Percentiles rank a stretch among this genome's conserved stretches.
Evolutionary conservation across 768 basidiomycete species (phyloP).

Genomic region (Kockovaella imperatae): DNA sequence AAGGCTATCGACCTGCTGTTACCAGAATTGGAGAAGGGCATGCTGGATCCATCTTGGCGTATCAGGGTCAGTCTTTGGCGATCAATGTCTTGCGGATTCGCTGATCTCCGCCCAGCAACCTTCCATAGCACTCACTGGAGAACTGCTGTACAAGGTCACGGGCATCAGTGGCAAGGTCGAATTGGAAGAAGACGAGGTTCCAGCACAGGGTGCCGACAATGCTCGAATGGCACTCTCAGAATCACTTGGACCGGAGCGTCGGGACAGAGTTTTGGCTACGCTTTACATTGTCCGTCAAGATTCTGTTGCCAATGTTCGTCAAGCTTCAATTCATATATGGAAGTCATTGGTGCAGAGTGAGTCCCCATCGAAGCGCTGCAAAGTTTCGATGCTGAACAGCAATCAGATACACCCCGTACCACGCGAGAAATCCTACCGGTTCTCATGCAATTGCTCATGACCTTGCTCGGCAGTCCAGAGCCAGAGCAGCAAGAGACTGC

Average conservation of each 20-base stretch:
- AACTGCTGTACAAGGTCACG: constrained; percentile 90
- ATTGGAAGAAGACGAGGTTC: constrained; percentile 57
- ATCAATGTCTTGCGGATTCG: neutral
- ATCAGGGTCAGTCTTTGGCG: constrained; percentile 61
- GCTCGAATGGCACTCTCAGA: constrained; percentile 81
- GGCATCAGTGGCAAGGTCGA: constrained; percentile 86
- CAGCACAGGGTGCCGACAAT: constrained; percentile 61
- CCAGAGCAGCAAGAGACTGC: constrained; percentile 91
- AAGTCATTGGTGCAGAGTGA: constrained; percentile 90
- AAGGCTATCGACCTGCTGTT: constrained; percentile 88
- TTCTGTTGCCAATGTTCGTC: constrained; percentile 76
- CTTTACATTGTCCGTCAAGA: constrained; percentile 92
- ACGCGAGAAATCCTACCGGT: constrained; percentile 79
- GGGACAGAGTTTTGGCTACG: constrained; percentile 82
- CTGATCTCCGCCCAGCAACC: constrained; percentile 60
- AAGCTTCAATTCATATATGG: constrained; percentile 92
- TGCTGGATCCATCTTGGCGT: constrained; percentile 92
- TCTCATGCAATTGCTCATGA: constrained; percentile 68
- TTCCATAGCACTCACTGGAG: constrained; percentile 90
- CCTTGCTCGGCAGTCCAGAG: constrained; percentile 66
- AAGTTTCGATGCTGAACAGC: constrained; percentile 1
- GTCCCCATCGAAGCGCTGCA: constrained; percentile 13
- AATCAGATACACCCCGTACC: constrained; percentile 49
- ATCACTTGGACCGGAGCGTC: constrained; percentile 74
- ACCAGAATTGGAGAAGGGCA: constrained; percentile 85